Evolutionary conservation across 2,329 filamentous ascomycete genomes (phyloP).

Genomic region (Arthrobotrys sinensis): DNA sequence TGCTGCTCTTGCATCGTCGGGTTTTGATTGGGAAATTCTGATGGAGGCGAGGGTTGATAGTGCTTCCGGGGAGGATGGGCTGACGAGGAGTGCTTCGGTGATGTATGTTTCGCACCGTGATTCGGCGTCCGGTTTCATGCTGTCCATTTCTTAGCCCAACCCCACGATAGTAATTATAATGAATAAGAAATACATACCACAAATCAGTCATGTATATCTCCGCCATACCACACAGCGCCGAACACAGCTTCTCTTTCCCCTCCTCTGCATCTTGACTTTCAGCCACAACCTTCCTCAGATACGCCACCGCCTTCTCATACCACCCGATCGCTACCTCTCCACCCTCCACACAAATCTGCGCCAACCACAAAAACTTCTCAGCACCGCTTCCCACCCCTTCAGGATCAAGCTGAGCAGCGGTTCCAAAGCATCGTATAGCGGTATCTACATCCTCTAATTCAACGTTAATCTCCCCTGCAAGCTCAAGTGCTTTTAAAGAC

Average conservation of each 20-base stretch:
- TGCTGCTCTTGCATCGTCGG: constrained; percentile 84
- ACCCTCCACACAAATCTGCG: constrained; percentile 84
- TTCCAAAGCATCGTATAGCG: constrained; percentile 80
- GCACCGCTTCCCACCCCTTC: constrained; percentile 81
- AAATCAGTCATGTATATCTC: constrained; percentile 99
- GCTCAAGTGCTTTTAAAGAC: constrained; percentile 77
- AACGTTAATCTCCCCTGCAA: constrained; percentile 85
- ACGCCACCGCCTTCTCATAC: constrained; percentile 80
- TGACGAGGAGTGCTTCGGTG: constrained; percentile 89
- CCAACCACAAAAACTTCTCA: constrained; percentile 95
- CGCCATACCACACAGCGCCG: constrained; percentile 91
- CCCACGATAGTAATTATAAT: not conserved
- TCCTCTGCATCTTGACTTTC: constrained; percentile 75
- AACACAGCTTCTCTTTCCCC: constrained; percentile 81
- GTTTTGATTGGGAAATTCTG: constrained; percentile 85
- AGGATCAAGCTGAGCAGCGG: constrained; percentile 82
- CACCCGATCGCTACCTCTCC: constrained; percentile 77
- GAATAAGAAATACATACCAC: constrained; percentile 72
- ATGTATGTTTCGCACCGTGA: constrained; percentile 87
- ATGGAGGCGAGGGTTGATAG: constrained; percentile 96
- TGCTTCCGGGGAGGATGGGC: constrained; percentile 86
- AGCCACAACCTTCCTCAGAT: constrained; percentile 74
- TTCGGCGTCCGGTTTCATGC: constrained; percentile 90
- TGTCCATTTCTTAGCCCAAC: constrained; percentile 62
- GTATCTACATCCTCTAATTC: constrained; percentile 85